phyloP scores from a whole-genome alignment of 108 stramenopile species.

The Aurantiochytrium sp. region DNA sequence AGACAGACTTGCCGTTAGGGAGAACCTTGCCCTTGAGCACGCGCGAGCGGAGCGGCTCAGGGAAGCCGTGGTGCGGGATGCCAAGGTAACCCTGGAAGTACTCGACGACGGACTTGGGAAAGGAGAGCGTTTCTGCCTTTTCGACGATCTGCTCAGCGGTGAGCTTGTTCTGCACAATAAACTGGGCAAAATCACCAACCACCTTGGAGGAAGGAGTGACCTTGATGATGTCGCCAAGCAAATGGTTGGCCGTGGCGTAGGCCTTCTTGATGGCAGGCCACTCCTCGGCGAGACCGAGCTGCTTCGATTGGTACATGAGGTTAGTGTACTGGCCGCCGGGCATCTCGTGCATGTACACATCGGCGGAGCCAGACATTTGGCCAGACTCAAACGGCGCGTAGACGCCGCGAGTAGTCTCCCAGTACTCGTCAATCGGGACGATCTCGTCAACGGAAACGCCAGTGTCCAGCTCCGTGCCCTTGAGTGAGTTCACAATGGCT shows the following conservation, averaged over 20 bases:
- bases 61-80: slow-evolving; percentile 62
- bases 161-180: slow-evolving; percentile 82
- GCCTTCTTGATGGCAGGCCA: slow-evolving; percentile 81
- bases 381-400: slow-evolving; percentile 94
- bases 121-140: slow-evolving; percentile 72
- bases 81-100: slow-evolving; percentile 71
- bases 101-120: slow-evolving; percentile 83
- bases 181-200: slow-evolving; percentile 91
- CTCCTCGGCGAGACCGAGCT: slow-evolving; percentile 78
- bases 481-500: slow-evolving; percentile 73
- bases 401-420: slow-evolving; percentile 79
- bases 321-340: slow-evolving; percentile 95
- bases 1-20: slow-evolving; percentile 64
- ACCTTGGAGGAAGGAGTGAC: slow-evolving; percentile 92
- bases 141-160: slow-evolving; percentile 77
- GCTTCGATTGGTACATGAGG: slow-evolving; percentile 79
- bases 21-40: slow-evolving; percentile 73
- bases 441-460: slow-evolving; percentile 65
- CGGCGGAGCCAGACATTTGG: slow-evolving; percentile 79
- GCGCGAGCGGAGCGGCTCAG: slow-evolving; percentile 74
- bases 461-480: slow-evolving; percentile 73
- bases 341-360: slow-evolving; percentile 94
- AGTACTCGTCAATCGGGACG: slow-evolving; percentile 74
- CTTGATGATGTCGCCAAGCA: slow-evolving; percentile 94
- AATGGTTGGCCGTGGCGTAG: slow-evolving; percentile 78